Base-by-base conservation (phyloP, 495 filamentous ascomycete genomes). In the Penicillium tannophilum region DNA sequence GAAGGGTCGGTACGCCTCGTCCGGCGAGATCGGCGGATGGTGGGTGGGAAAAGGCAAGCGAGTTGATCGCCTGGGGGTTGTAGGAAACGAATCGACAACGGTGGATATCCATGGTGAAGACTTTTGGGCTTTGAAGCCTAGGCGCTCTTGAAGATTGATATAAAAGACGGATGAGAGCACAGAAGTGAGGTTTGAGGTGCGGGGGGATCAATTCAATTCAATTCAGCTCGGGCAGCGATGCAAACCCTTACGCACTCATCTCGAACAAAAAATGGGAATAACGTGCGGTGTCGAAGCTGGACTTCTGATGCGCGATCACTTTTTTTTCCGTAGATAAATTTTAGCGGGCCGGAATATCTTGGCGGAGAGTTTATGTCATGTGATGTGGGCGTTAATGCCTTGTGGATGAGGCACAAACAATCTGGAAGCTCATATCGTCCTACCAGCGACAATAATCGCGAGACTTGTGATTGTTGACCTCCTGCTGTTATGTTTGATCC, bases 31-130 rank as follows among this genome's bases (percentile, higher is more conserved):
- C 76, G 26, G 81, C 80, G 49, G 85, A 80, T 12, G 85, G 84
- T 11, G 88, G 79, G 66, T 97, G 91, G 0, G 95, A 96, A 73
- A 99, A 98, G 55, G 92, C 91, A 65, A 97, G 82, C 43, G 91
- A 87, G 75, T 95, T 97, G 69, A 99, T 97, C 28, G 92, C 89
- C 41, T 93, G 90, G 3, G 92, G 86, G 54, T 91, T 92, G 69
- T 92, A 98, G n/a, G 89, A 89, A 44, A 99, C 89, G 77, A 98
- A 99, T 64, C 94, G 91, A 65, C 92, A 96, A 68, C 94, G 90
- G 77, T 99, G 95, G 66, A 98, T 88, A 77, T 98, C 94, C 91
- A 99, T 97, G 58, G 53, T 72, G 63, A 55, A 19, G 41, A 58
- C 30, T 48, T 46, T 42, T 51, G 54, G 61, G 52, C 50, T 62